phyloP scores from a whole-genome alignment of 2,329 filamentous ascomycete genomes.

The Neonectria neomacrospora region DNA sequence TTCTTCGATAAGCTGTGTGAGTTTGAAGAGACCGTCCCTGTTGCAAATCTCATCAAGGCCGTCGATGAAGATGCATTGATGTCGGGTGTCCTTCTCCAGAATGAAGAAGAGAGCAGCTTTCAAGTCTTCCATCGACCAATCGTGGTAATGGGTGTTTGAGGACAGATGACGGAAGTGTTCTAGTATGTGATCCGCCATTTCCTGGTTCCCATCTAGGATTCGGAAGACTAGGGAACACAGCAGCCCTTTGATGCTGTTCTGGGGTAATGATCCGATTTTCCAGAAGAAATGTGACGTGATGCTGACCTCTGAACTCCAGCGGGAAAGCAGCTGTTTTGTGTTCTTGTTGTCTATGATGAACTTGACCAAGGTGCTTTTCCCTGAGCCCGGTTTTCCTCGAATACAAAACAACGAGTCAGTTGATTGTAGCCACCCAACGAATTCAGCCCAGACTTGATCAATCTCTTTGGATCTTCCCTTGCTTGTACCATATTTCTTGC shows the following conservation, averaged over 20 bases:
- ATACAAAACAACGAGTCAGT: not conserved
- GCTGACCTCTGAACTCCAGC: not conserved
- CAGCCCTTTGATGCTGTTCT: slow-evolving; percentile 38
- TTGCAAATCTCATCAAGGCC: slow-evolving; percentile 32
- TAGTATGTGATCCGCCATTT: not conserved
- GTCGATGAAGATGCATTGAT: slow-evolving; percentile 33
- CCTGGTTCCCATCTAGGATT: not conserved
- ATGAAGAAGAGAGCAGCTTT: slow-evolving; percentile 7
- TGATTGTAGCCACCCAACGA: slow-evolving; percentile 17
- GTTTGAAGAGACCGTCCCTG: slow-evolving; percentile 9
- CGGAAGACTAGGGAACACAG: slow-evolving; percentile 41
- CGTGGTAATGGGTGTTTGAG: slow-evolving; percentile 22
- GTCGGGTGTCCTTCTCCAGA: slow-evolving; percentile 7
- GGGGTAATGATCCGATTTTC: slow-evolving; percentile 10
- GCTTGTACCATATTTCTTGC: not conserved
- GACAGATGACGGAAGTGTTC: slow-evolving; percentile 15
- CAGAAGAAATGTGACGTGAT: slow-evolving; percentile 23
- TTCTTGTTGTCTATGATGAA: slow-evolving; percentile 1
- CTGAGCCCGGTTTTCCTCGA: slow-evolving; percentile 30
- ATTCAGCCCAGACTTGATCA: not conserved
- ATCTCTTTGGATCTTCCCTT: not conserved
- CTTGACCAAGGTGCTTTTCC: slow-evolving; percentile 30
- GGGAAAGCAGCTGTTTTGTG: accelerated
- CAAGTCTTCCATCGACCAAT: slow-evolving; percentile 35
- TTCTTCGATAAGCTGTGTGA: slow-evolving; percentile 1